Percentiles rank a stretch among this genome's conserved stretches.
These are phyloP conservation scores for Oryza brachyantha DNA, from an alignment of 176 grass and related monocot species.

Conservation along the genomic window DNA sequence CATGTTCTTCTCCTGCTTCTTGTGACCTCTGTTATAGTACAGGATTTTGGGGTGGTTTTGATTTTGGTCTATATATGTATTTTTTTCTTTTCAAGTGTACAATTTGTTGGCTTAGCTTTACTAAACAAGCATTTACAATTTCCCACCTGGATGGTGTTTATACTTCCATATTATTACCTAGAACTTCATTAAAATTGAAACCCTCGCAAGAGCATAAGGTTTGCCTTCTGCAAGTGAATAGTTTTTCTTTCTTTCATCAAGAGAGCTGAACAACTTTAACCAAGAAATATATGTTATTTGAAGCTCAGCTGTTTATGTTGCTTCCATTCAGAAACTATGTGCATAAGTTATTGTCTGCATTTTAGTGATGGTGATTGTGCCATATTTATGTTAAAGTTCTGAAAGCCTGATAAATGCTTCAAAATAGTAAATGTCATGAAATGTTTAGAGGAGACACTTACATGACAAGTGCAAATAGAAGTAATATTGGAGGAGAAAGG, in stretches of 20 bases:
- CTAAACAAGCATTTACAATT: not conserved
- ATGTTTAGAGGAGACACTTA: constrained; percentile 30
- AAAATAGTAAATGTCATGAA: not conserved
- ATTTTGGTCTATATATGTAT: not conserved
- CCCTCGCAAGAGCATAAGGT: not conserved
- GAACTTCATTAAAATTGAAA: not conserved
- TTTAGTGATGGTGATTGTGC: not conserved
- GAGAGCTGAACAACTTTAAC: not conserved
- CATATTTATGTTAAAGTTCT: not conserved
- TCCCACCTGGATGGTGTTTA: not conserved
- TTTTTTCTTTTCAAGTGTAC: not conserved
- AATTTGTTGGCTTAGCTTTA: not conserved
- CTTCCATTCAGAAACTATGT: not conserved
- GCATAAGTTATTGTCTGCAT: not conserved
- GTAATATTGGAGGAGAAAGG: constrained; percentile 43
- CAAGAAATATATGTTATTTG: not conserved
- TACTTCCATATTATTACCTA: not conserved
- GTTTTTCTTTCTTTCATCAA: not conserved
- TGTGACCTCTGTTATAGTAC: not conserved
- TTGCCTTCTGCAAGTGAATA: not conserved
- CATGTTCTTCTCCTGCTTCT: not conserved
- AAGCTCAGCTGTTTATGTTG: not conserved
- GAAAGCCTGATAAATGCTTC: not conserved
- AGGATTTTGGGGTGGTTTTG: not conserved
- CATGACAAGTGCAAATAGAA: constrained; percentile 61